Conservation (phyloP, 2,329 filamentous ascomycete species). For the Aspergillus melleus region DNA sequence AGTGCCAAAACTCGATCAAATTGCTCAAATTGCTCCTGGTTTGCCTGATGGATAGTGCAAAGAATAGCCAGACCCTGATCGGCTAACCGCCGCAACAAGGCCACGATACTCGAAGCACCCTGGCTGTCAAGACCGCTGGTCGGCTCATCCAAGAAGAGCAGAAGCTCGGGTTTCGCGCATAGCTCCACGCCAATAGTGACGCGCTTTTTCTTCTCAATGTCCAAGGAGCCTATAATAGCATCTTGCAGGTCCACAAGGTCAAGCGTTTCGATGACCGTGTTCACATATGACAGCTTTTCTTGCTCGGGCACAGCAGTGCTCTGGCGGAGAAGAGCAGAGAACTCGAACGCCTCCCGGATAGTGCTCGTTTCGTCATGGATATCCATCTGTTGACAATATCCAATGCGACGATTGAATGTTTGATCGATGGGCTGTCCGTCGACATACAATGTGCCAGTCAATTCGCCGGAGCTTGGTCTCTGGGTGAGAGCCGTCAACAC, state of each 20-base stretch:
- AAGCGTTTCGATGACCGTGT: constrained; percentile 60
- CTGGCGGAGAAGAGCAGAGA: constrained; percentile 63
- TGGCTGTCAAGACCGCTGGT: constrained; percentile 66
- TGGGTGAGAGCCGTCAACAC: constrained; percentile 71
- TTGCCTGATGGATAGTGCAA: constrained; percentile 70
- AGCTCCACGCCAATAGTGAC: constrained; percentile 70
- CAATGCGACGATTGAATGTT: constrained; percentile 66
- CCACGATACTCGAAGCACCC: constrained; percentile 62
- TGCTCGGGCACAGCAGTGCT: constrained; percentile 47
- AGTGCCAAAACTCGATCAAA: constrained; percentile 69
- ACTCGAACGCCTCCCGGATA: constrained; percentile 64
- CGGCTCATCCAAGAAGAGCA: constrained; percentile 68
- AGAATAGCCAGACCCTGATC: constrained; percentile 64
- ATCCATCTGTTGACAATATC: constrained; percentile 68
- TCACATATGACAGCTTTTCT: constrained; percentile 63
- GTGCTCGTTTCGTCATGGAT: constrained; percentile 66
- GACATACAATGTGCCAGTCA: constrained; percentile 63
- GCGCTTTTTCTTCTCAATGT: constrained; percentile 66
- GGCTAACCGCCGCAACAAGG: constrained; percentile 63
- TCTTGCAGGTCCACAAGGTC: constrained; percentile 62
- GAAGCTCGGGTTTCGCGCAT: constrained; percentile 62
- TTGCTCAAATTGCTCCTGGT: constrained; percentile 61
- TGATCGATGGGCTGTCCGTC: constrained; percentile 58
- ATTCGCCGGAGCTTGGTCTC: constrained; percentile 61
- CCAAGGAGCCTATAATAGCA: constrained; percentile 60